Conservation (phyloP, 495 filamentous ascomycete genomes). For the Podospora bellae-mahoneyi region DNA sequence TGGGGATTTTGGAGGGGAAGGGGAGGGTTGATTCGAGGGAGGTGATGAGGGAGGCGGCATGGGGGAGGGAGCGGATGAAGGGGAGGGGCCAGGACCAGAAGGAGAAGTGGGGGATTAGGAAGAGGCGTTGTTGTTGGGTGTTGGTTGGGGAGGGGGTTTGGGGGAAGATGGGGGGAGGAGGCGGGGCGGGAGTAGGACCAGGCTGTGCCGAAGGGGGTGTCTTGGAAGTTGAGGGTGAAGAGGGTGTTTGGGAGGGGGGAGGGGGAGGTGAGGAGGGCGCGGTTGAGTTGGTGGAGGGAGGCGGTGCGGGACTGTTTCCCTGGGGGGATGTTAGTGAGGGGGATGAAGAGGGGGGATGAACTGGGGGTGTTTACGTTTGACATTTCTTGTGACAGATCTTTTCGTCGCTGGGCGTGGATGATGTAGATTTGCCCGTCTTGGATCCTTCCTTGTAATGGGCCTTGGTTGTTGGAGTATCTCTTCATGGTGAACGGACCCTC, state of each 20-base stretch:
- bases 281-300: slow-evolving; percentile 46
- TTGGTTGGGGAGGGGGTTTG: slow-evolving; percentile 10
- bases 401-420: slow-evolving; percentile 40
- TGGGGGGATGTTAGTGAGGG: not conserved
- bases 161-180: slow-evolving; percentile 44
- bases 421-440: slow-evolving; percentile 44
- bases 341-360: not conserved
- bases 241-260: slow-evolving; percentile 57
- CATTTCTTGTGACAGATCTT: slow-evolving; percentile 41
- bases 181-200: slow-evolving; percentile 40
- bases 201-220: slow-evolving; percentile 40
- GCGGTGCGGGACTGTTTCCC: slow-evolving; percentile 36
- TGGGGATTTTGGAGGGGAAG: slow-evolving; percentile 56
- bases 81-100: slow-evolving; percentile 71
- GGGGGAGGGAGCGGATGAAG: slow-evolving; percentile 55
- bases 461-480: slow-evolving; percentile 32
- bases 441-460: slow-evolving; percentile 43
- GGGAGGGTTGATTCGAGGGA: slow-evolving; percentile 29
- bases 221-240: slow-evolving; percentile 51
- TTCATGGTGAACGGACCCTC: slow-evolving; percentile 44
- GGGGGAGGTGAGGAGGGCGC: slow-evolving; percentile 50
- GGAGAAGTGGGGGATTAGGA: slow-evolving; percentile 77
- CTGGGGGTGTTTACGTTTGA: slow-evolving; percentile 29
- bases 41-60: slow-evolving; percentile 47
- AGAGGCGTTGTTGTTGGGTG: slow-evolving; percentile 42